These are phyloP conservation scores for Chaetomidium leptoderma DNA, from an alignment of 495 filamentous ascomycete species.

Conservation along the genomic window DNA sequence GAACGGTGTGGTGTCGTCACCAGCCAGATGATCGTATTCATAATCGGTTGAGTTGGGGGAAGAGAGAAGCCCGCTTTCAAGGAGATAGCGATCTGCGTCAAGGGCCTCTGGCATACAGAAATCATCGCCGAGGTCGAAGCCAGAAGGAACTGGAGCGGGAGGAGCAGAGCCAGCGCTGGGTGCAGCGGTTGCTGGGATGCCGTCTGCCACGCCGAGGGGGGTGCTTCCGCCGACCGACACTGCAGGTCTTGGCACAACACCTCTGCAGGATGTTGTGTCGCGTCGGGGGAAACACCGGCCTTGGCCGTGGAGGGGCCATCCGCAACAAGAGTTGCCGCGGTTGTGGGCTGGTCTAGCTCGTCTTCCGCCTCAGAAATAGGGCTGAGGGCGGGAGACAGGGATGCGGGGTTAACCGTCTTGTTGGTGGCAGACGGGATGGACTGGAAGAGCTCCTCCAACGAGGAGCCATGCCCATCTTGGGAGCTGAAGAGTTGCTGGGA, in stretches of 20 bases:
- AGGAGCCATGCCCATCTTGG: slow-evolving; percentile 32
- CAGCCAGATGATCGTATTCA: slow-evolving; percentile 81
- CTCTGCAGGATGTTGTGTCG: slow-evolving; percentile 99
- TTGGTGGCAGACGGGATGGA: slow-evolving; percentile 28
- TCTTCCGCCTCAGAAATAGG: slow-evolving; percentile 41
- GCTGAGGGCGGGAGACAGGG: slow-evolving; percentile 48
- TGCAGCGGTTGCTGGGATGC: slow-evolving; percentile 53
- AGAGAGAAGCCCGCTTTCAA: slow-evolving; percentile 74
- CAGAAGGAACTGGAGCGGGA: slow-evolving; percentile 59
- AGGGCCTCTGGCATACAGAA: slow-evolving; percentile 53
- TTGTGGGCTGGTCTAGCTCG: slow-evolving; percentile 19
- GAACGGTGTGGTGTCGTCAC: slow-evolving; percentile 61
- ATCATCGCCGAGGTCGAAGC: slow-evolving; percentile 65
- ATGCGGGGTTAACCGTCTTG: slow-evolving; percentile 52
- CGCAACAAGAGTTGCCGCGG: slow-evolving; percentile 25
- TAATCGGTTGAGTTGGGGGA: slow-evolving; percentile 58
- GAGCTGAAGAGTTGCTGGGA: slow-evolving; percentile 50
- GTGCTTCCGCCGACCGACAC: slow-evolving; percentile 80
- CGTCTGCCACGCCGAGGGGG: slow-evolving; percentile 53
- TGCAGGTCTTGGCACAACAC: slow-evolving; percentile 98
- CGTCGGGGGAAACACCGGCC: slow-evolving; percentile 65
- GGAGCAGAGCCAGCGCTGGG: slow-evolving; percentile 50
- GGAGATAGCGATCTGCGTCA: slow-evolving; percentile 66
- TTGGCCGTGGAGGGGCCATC: slow-evolving; percentile 29
- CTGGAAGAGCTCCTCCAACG: slow-evolving; percentile 39